Evolutionary conservation across 2,329 filamentous ascomycete species (phyloP).

Genomic region (Ploettnerulaceae sp.): DNA sequence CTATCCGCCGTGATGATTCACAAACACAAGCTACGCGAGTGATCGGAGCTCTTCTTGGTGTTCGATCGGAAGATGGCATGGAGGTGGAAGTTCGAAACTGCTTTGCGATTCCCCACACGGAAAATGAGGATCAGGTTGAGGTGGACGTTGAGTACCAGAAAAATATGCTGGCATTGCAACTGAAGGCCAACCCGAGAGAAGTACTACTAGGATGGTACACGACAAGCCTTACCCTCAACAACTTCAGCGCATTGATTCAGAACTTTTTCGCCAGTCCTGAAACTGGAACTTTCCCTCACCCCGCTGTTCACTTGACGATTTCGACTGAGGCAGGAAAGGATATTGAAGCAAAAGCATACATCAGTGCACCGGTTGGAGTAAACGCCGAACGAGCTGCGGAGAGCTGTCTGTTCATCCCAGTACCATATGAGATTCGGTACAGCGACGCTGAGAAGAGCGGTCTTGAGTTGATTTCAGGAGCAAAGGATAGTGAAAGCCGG

Average conservation of each 20-base stretch:
- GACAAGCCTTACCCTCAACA: slow-evolving; percentile 94
- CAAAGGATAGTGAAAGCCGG: slow-evolving; percentile 73
- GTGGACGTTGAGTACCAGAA: slow-evolving; percentile 99
- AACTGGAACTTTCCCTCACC: slow-evolving; percentile 94
- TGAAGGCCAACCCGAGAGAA: slow-evolving; percentile 91
- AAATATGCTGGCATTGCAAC: slow-evolving; percentile 93
- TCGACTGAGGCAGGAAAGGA: slow-evolving; percentile 83
- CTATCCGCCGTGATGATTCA: slow-evolving; percentile 62
- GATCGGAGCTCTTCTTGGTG: slow-evolving; percentile 91
- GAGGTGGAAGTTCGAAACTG: slow-evolving; percentile 94
- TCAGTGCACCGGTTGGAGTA: slow-evolving; percentile 90
- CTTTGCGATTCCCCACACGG: slow-evolving; percentile 97
- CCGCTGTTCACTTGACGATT: slow-evolving; percentile 95
- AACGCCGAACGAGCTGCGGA: slow-evolving; percentile 92
- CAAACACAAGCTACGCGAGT: slow-evolving; percentile 86
- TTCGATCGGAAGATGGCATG: slow-evolving; percentile 90
- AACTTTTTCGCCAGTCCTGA: slow-evolving; percentile 98
- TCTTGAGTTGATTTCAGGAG: slow-evolving; percentile 78
- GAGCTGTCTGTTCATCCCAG: slow-evolving; percentile 94
- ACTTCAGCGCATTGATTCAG: slow-evolving; percentile 96
- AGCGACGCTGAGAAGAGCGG: slow-evolving; percentile 72
- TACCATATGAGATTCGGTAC: slow-evolving; percentile 91
- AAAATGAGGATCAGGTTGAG: slow-evolving; percentile 97
- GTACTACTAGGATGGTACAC: slow-evolving; percentile 97
- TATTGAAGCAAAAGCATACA: slow-evolving; percentile 89